phyloP scores from a whole-genome alignment of 1,284 basidiomycete genomes.

The Sanghuangporus baumii region DNA sequence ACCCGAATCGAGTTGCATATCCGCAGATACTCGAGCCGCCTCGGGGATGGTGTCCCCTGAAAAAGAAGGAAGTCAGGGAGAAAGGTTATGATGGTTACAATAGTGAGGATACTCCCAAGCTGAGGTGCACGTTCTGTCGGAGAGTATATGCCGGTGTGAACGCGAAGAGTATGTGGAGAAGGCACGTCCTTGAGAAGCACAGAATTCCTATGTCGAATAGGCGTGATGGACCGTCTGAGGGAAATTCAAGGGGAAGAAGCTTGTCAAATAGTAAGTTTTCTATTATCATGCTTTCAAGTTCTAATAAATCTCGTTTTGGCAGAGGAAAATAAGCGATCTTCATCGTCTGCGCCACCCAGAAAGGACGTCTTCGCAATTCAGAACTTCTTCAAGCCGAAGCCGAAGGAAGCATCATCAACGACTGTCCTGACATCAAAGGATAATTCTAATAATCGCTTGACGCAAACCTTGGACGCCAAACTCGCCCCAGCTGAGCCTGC shows the following conservation, averaged over 20 bases:
- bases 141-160: conserved; percentile 76
- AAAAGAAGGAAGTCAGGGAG: conserved; percentile 66
- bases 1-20: conserved; percentile 52
- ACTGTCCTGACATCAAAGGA: background rate
- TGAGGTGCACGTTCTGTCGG: conserved; percentile 76
- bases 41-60: conserved; percentile 73
- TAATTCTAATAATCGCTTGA: background rate
- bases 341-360: background rate
- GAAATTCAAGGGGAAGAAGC: conserved; percentile 44
- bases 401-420: background rate
- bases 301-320: background rate
- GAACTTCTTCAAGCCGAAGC: background rate
- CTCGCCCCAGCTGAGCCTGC: background rate
- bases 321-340: conserved; percentile 16
- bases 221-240: conserved; percentile 58
- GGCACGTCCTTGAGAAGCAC: conserved; percentile 81
- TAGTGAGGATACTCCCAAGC: conserved; percentile 60
- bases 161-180: conserved; percentile 82
- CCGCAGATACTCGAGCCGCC: conserved; percentile 72
- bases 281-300: background rate
- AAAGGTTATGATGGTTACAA: conserved; percentile 23
- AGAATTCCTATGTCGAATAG: conserved; percentile 82
- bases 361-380: background rate
- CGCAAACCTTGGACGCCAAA: background rate
- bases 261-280: conserved; percentile 49